Percentiles rank a stretch among this genome's conserved stretches.
These are phyloP conservation scores for Tephrocybe sp. DNA, from an alignment of 768 basidiomycete species.

Conservation along the genomic window DNA sequence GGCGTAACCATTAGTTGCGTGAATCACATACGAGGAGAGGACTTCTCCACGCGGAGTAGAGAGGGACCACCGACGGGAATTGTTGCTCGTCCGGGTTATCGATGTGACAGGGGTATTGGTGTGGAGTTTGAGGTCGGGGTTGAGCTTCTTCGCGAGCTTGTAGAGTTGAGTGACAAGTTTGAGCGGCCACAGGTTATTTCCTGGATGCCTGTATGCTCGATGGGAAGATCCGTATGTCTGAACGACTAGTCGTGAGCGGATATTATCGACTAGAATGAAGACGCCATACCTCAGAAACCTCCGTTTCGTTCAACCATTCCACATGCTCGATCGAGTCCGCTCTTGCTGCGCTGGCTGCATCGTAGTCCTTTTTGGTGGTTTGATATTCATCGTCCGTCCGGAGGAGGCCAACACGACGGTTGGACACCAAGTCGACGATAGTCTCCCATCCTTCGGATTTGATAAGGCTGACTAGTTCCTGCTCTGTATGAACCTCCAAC, in stretches of 20 bases:
- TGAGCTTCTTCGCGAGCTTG: constrained; percentile 32
- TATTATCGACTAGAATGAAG: neutral
- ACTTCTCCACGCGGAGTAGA: constrained; percentile 66
- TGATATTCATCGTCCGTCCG: constrained; percentile 44
- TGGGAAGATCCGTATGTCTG: constrained; percentile 47
- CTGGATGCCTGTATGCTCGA: constrained; percentile 51
- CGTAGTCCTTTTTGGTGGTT: constrained; percentile 42
- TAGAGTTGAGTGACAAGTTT: constrained; percentile 75
- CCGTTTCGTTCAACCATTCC: constrained; percentile 45
- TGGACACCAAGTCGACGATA: constrained; percentile 62
- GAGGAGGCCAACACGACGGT: constrained; percentile 53
- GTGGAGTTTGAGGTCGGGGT: constrained; percentile 52
- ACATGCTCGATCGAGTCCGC: constrained; percentile 39
- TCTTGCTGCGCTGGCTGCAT: constrained; percentile 54
- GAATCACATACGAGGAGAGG: constrained; percentile 64
- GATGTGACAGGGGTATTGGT: constrained; percentile 74
- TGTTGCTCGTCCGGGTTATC: constrained; percentile 23
- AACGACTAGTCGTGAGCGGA: neutral
- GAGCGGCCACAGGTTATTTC: constrained; percentile 74
- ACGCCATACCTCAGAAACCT: constrained; percentile 45
- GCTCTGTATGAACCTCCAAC: constrained; percentile 53
- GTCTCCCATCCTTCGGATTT: constrained; percentile 38
- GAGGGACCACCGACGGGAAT: constrained; percentile 48
- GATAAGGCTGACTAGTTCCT: constrained; percentile 50
- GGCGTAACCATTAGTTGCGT: constrained; percentile 87